Conservation (phyloP, 169 alveolate genomes). For the Plasmodium cynomolgi region DNA sequence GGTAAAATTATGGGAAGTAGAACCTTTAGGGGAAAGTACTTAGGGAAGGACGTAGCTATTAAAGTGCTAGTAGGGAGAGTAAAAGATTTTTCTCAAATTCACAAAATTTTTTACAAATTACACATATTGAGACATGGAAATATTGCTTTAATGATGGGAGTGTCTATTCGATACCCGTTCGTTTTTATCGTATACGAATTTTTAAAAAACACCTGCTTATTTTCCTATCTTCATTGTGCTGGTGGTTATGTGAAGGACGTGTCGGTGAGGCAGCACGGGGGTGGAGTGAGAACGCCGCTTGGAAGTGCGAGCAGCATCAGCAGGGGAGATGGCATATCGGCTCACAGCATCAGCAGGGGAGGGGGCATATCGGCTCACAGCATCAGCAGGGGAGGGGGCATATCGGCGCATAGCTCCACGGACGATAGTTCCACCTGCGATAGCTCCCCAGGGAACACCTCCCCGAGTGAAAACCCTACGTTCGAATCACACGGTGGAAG, state of each 20-base stretch:
- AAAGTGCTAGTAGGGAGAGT: conserved; percentile 69
- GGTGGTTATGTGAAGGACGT: conserved; percentile 27
- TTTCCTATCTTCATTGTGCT: conserved; percentile 54
- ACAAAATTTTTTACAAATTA: conserved; percentile 47
- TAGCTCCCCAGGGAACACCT: neutral
- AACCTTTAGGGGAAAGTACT: conserved; percentile 67
- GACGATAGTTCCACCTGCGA: neutral
- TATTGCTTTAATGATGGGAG: conserved; percentile 69
- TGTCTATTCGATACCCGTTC: conserved; percentile 69
- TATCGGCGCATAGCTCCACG: neutral
- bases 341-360: neutral
- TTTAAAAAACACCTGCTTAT: conserved; percentile 44
- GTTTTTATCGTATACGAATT: conserved; percentile 70
- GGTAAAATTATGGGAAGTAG: conserved; percentile 21
- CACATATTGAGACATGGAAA: conserved; percentile 66
- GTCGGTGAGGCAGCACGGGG: neutral
- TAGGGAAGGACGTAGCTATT: conserved; percentile 77
- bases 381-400: neutral
- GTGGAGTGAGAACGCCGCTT: neutral
- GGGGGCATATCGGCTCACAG: too few species aligned
- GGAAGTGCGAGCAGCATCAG: neutral
- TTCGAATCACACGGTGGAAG: neutral
- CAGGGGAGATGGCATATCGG: neutral
- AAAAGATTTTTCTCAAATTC: conserved; percentile 45
- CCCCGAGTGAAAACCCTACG: neutral